Percentiles rank a stretch among this genome's conserved stretches.
Evolutionary conservation across 441 rosid genomes (phyloP).

Genomic region (Syzygium syzygioides): DNA sequence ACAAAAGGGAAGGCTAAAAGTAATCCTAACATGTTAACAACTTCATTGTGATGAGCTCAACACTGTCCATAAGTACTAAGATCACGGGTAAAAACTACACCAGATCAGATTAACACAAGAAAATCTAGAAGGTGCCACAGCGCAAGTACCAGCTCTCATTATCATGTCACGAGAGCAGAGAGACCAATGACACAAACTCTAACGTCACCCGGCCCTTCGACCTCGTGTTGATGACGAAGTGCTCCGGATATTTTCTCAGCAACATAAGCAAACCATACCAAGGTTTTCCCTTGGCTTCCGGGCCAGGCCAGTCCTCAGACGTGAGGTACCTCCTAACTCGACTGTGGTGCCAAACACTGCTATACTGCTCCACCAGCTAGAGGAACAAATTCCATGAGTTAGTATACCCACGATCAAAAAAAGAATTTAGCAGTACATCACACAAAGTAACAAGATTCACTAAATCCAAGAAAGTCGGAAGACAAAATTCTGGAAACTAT

Average conservation of each 20-base stretch:
- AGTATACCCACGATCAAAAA: neutral
- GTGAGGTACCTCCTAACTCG: constrained; percentile 77
- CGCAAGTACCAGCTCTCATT: no score
- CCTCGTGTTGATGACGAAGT: constrained; percentile 90
- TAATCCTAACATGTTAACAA: neutral
- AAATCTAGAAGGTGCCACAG: neutral
- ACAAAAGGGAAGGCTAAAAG: neutral
- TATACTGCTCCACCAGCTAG: constrained; percentile 66
- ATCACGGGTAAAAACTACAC: neutral
- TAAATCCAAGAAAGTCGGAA: neutral
- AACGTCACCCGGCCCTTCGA: constrained; percentile 63
- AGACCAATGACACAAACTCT: constrained; percentile 91
- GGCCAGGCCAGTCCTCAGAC: constrained; percentile 69
- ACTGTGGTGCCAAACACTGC: constrained; percentile 81
- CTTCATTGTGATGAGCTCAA: neutral
- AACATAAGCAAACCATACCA: constrained; percentile 91
- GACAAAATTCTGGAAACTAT: neutral
- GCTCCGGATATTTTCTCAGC: constrained; percentile 88
- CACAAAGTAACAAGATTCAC: neutral
- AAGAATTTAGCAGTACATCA: neutral
- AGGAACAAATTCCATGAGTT: neutral
- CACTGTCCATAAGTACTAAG: neutral
- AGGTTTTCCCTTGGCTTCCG: constrained; percentile 83
- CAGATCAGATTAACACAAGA: neutral
- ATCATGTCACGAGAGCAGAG: constrained; percentile 50